Base-by-base conservation (phyloP, 345 rosid genomes). In the Moringa oleifera region DNA sequence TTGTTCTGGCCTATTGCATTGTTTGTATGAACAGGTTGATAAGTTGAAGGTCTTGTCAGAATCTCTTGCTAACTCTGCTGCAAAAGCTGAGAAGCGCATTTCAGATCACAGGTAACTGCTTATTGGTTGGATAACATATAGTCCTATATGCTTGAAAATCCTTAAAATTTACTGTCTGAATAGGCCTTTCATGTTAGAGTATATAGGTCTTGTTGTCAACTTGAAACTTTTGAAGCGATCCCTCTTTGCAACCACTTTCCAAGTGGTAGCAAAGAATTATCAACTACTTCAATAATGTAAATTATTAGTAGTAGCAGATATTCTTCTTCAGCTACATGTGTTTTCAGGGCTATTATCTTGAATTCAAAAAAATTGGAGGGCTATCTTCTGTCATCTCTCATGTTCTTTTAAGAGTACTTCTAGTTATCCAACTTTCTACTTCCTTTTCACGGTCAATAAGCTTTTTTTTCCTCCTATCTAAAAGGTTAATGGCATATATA, bases 31-130 rank as follows among this genome's bases (percentile, higher is more conserved):
- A 56, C 79, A 90, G 97, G 80, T 90, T 68, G 99, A 93, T 69
- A 93, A 93, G 76, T 79, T 93, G 76, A 93, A 78, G 88, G 90
- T 93, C 68, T 75, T 93, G 61, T 79, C 92, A 63, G 99, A 90
- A 59, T 93, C 99, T 71, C 88, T 90, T 66, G 83, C 84, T 64
- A 88, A 81, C 68, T 90, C 99, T 46, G 59, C 79, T 52, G 45
- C 77, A 57, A 93, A 93, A 82, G 85, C 96, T 22, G 97, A 90
- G 75, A 93, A 93, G 68, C 94, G 97, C 65, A 82, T 93, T 59
- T 57, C 75, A 65, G 97, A 91, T 74, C 76, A 86, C 76, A 86
- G 96, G 97, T 89, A 15, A 2, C 3, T 41, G 47, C 16, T 41
- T 16, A 15, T 41, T 5, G 13, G 47, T 41, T 41, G 12, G 13